phyloP scores from a whole-genome alignment of 2,329 filamentous ascomycete species.

The Sporothrix variecibatus region DNA sequence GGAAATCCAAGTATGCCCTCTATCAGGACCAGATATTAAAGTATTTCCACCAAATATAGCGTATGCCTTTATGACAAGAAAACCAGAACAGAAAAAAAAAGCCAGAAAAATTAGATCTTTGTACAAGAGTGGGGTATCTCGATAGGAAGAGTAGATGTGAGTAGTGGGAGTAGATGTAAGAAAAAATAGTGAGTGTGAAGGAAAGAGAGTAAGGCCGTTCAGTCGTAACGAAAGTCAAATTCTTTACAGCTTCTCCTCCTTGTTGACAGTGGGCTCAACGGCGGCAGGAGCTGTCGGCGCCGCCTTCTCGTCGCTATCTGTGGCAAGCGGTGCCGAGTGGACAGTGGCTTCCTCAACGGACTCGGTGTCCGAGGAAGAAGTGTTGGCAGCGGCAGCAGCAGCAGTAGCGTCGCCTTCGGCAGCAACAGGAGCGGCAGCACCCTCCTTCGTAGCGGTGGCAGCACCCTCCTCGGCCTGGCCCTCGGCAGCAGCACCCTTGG shows the following conservation, averaged over 20 bases:
- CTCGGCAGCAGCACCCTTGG: slow-evolving; percentile 31
- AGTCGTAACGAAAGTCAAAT: background rate
- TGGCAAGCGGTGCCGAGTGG: background rate
- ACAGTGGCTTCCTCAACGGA: background rate
- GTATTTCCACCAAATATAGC: no score
- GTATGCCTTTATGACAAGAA: background rate
- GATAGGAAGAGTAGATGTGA: background rate
- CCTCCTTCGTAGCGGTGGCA: background rate
- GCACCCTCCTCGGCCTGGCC: slow-evolving; percentile 28
- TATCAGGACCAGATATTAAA: background rate
- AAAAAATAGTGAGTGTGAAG: background rate
- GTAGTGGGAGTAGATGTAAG: background rate
- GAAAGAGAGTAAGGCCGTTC: background rate
- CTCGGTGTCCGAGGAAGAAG: background rate
- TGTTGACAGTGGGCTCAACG: background rate
- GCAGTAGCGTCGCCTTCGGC: background rate
- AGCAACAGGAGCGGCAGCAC: background rate
- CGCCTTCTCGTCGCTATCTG: background rate
- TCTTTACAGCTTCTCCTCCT: background rate
- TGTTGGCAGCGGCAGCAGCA: background rate
- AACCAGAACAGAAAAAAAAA: background rate
- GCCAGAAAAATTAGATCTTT: background rate
- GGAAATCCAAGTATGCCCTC: background rate
- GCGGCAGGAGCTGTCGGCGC: background rate
- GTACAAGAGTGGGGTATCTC: slow-evolving; percentile 18